These are phyloP conservation scores for Tilletia caries DNA, from an alignment of 1,284 basidiomycete species.

Conservation along the genomic window DNA sequence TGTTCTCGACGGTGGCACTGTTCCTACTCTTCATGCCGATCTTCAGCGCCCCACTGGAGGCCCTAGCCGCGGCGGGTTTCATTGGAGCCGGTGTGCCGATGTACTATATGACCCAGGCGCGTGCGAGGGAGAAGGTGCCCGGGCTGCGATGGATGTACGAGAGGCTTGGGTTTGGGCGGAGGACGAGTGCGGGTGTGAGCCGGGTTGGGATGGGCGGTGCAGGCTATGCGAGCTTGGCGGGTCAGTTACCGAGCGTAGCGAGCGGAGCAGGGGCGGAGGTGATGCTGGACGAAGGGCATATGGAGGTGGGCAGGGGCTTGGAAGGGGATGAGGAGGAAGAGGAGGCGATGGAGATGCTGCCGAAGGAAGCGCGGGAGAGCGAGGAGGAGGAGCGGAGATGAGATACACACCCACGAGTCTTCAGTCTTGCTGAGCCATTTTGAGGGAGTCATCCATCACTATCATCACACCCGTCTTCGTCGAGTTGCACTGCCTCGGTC, in stretches of 20 bases:
- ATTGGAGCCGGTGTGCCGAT: constrained; percentile 42
- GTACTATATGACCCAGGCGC: constrained; percentile 42
- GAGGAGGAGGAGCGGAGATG: constrained; percentile 6
- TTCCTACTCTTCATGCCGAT: constrained; percentile 93
- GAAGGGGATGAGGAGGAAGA: constrained; percentile 27
- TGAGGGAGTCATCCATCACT: background rate
- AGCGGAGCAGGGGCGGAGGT: background rate
- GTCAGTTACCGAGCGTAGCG: background rate
- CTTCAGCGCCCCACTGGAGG: constrained; percentile 82
- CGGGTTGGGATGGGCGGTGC: constrained; percentile 6
- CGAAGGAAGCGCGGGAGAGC: constrained; percentile 17
- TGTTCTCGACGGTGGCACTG: constrained; percentile 83
- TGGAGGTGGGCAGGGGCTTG: constrained; percentile 11
- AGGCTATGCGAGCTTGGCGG: background rate
- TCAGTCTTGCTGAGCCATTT: too few relatives aligned
- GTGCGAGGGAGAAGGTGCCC: constrained; percentile 5
- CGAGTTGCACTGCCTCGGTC: too few relatives aligned
- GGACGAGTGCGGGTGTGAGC: constrained; percentile 1
- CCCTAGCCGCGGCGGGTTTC: constrained; percentile 39
- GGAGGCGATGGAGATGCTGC: constrained; percentile 39
- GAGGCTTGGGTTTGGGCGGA: background rate
- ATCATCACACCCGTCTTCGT: too few relatives aligned
- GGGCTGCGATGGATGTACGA: constrained; percentile 5
- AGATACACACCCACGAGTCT: too few relatives aligned
- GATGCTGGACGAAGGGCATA: background rate